phyloP scores from a whole-genome alignment of 2,329 filamentous ascomycete species.

The Penicillium freii region DNA sequence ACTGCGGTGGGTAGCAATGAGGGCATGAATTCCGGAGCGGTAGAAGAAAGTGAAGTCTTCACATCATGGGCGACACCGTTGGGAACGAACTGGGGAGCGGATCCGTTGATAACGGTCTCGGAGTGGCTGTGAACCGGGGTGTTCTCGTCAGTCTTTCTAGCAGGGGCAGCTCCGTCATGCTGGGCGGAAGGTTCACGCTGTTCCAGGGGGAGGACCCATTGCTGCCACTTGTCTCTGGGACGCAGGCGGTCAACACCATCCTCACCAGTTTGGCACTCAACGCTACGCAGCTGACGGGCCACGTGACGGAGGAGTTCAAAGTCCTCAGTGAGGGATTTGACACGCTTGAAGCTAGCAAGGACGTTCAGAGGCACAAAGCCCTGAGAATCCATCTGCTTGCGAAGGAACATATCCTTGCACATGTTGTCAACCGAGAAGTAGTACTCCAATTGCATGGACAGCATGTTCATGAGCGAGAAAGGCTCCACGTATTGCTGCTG shows the following conservation, averaged over 20 bases:
- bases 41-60: conserved; percentile 59
- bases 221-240: conserved; percentile 70
- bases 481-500: conserved; percentile 58
- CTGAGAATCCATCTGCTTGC: conserved; percentile 90
- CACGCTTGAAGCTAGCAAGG: conserved; percentile 82
- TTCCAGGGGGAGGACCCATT: conserved; percentile 71
- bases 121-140: conserved; percentile 31
- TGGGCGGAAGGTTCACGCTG: conserved; percentile 72
- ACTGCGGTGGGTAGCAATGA: conserved; percentile 30
- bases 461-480: conserved; percentile 57
- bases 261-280: conserved; percentile 72
- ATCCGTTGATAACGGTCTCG: conserved; percentile 35
- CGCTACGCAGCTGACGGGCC: conserved; percentile 66
- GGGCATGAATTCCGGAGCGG: conserved; percentile 62
- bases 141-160: conserved; percentile 41
- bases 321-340: conserved; percentile 70
- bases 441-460: conserved; percentile 71
- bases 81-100: conserved; percentile 27
- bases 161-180: conserved; percentile 62
- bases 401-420: conserved; percentile 85
- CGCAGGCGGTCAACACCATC: conserved; percentile 79
- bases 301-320: conserved; percentile 71
- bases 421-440: conserved; percentile 97
- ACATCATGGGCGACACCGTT: conserved; percentile 43
- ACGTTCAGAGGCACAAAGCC: conserved; percentile 81